Evolutionary conservation across 768 basidiomycete genomes (phyloP).

Genomic region (Galerina sulciceps): DNA sequence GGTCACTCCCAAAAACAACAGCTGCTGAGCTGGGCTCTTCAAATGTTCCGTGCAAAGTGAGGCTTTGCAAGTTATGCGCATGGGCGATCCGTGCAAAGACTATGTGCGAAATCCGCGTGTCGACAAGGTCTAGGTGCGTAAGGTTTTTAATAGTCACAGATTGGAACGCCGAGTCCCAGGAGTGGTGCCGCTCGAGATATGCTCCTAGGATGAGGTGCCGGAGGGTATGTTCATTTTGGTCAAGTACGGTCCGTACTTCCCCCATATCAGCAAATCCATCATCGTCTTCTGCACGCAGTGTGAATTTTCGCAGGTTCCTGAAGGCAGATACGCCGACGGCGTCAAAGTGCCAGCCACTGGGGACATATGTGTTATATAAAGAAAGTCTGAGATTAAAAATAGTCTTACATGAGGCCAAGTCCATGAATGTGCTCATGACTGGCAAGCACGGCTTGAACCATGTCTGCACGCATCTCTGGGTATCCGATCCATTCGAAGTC

Average conservation of each 20-base stretch:
- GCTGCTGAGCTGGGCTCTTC: slow-evolving; percentile 60
- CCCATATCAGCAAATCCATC: slow-evolving; percentile 74
- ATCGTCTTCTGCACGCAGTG: slow-evolving; percentile 71
- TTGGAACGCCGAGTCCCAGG: slow-evolving; percentile 70
- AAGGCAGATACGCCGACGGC: slow-evolving; percentile 71
- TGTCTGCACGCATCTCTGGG: slow-evolving; percentile 69
- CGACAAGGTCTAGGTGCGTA: slow-evolving; percentile 72
- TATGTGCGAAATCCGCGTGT: slow-evolving; percentile 66
- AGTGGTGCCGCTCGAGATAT: slow-evolving; percentile 65
- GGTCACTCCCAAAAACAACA: slow-evolving; percentile 65
- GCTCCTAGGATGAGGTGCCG: slow-evolving; percentile 70
- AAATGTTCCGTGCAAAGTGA: slow-evolving; percentile 70
- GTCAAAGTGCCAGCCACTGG: slow-evolving; percentile 75
- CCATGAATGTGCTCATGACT: slow-evolving; percentile 58
- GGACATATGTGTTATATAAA: background rate
- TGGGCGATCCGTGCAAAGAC: slow-evolving; percentile 68
- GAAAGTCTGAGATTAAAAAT: background rate
- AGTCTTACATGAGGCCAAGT: slow-evolving; percentile 60
- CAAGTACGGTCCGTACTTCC: slow-evolving; percentile 66
- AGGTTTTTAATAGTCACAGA: slow-evolving; percentile 66
- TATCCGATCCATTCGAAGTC: slow-evolving; percentile 84
- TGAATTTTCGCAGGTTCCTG: slow-evolving; percentile 63
- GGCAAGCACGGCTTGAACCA: slow-evolving; percentile 60
- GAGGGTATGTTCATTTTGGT: slow-evolving; percentile 60
- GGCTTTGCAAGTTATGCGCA: slow-evolving; percentile 60